These are phyloP conservation scores for Pythium angustatum DNA, from an alignment of 352 stramenopile genomes.

Conservation along the genomic window DNA sequence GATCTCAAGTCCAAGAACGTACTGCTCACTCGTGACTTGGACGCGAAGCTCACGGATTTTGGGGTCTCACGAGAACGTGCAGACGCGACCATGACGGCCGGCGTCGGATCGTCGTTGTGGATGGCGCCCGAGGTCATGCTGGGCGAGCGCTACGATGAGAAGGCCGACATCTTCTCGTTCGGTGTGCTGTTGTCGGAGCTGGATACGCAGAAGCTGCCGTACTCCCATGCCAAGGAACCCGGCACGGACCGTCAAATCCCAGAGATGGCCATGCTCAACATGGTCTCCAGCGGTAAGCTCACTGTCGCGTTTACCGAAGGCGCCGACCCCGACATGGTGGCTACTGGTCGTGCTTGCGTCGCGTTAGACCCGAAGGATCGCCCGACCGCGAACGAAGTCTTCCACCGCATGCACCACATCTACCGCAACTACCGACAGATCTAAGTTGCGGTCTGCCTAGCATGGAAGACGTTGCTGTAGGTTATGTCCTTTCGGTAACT, in stretches of 20 bases:
- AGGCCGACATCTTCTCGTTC: slow-evolving; percentile 16
- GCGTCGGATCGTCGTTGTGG: neutral
- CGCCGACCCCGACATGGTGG: neutral
- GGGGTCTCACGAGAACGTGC: slow-evolving; percentile 1
- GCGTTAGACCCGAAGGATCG: neutral
- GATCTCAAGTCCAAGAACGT: slow-evolving; percentile 15
- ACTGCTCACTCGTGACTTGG: neutral
- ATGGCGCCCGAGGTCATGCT: slow-evolving; percentile 16
- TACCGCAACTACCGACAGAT: neutral
- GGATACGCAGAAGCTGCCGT: slow-evolving; percentile 6
- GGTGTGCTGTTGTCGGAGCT: slow-evolving; percentile 10
- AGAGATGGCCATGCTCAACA: slow-evolving; percentile 12
- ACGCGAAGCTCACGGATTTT: slow-evolving; percentile 16
- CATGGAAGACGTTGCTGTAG: too few species aligned
- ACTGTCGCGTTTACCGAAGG: slow-evolving; percentile 3
- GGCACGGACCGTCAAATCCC: slow-evolving; percentile 5
- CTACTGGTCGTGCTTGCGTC: neutral
- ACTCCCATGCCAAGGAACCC: neutral
- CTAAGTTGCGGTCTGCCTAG: too few species aligned
- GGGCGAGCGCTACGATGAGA: slow-evolving; percentile 14
- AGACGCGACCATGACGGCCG: neutral
- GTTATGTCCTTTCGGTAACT: too few species aligned
- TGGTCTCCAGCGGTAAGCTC: neutral
- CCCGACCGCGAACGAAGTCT: neutral
- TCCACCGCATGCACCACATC: slow-evolving; percentile 12